Base-by-base conservation (phyloP, 345 rosid genomes). In the Populus ilicifolia region DNA sequence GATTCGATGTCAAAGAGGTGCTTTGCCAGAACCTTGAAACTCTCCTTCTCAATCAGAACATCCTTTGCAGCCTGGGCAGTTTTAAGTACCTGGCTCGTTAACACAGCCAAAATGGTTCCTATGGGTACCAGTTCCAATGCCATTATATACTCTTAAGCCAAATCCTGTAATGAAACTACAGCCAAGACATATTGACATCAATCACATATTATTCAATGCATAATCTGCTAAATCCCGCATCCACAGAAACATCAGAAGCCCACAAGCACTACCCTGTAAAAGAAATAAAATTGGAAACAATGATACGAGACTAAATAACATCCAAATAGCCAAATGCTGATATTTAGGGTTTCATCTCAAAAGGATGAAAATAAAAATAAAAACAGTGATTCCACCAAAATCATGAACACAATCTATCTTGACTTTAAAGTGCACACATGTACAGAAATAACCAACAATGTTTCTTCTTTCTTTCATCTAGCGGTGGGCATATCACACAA, bases 51-150 rank as follows among this genome's bases (percentile, higher is more conserved):
- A 16, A 87, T 70, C 2, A 90, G 54, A 71, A 90, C 78, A 81
- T 90, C 87, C 48, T 87, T 90, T 75, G 94, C 92, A 80, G 94
- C 92, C 73, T 86, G 89, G 43, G 94, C 94, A 70, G 94, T 90
- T 86, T 87, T 89, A 39, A 90, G 77, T 43, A 90, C 90, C 83
- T 90, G 90, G 67, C 79, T 83, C 63, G 89, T 84, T 61, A 90
- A 78, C 68, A 90, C 87, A 71, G 90, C 90, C 74, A 90, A 85
- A 69, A 86, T 80, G 29, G 94, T 89, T 65, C 92, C 94, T 25
- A 90, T 85, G 18, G 94, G 94, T 69, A 90, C n/a, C 27, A 90
- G 89, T 83, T 89, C 94, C 88, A 90, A 46, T 0, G 84, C 83
- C 92, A 89, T 87, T 35, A 29, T 30, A 13, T 17, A 67, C 35